A percentile compares a stretch with the other conserved stretches of the same genome.
Evolutionary conservation across 805 yeast species (phyloP).

Genomic region (Metschnikowia sp.): DNA sequence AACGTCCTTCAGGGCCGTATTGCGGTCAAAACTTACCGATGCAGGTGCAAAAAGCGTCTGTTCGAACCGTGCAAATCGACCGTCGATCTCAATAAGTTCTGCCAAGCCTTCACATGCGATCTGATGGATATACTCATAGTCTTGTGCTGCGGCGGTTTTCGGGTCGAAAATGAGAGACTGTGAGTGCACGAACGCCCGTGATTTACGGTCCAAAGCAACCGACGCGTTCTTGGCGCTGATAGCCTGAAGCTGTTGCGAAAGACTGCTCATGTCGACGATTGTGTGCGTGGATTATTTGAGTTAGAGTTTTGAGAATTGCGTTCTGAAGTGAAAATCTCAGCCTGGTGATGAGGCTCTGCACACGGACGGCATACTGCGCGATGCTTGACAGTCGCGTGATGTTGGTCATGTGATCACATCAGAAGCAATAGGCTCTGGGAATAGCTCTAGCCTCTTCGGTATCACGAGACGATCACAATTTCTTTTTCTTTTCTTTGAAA

Average conservation of each 20-base stretch:
- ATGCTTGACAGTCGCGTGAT: background rate
- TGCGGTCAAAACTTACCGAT: conserved; percentile 74
- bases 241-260: conserved; percentile 78
- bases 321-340: background rate
- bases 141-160: conserved; percentile 90
- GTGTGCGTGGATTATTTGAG: too few relatives aligned
- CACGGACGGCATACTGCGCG: background rate
- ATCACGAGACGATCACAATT: too few relatives aligned
- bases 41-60: conserved; percentile 79
- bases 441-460: too few relatives aligned
- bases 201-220: conserved; percentile 80
- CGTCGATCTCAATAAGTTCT: conserved; percentile 68
- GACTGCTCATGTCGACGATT: conserved; percentile 42
- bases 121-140: conserved; percentile 74
- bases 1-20: conserved; percentile 75
- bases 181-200: conserved; percentile 81
- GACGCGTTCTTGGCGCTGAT: conserved; percentile 64
- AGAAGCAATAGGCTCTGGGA: too few relatives aligned
- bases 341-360: conserved; percentile 8
- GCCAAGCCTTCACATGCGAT: conserved; percentile 72
- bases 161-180: conserved; percentile 85
- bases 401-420: background rate
- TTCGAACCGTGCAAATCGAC: conserved; percentile 68
- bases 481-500: too few relatives aligned
- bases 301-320: background rate